Evolutionary conservation across 2,329 filamentous ascomycete genomes (phyloP).

Genomic region (Phaeosphaeria sp.): DNA sequence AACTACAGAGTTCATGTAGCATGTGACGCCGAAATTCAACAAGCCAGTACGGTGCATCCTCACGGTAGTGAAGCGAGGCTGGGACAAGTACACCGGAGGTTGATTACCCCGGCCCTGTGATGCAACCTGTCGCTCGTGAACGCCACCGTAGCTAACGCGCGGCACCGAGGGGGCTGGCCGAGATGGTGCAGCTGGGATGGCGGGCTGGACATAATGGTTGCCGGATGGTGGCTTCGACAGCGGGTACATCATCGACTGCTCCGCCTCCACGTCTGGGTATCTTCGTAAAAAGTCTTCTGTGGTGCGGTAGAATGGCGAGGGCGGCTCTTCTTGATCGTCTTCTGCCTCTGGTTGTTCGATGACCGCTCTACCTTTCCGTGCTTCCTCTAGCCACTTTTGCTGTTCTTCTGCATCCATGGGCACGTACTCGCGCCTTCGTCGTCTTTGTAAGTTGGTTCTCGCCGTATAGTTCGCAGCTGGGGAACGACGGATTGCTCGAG

Average conservation of each 20-base stretch:
- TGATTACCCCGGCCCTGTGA: conserved; percentile 44
- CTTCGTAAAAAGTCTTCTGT: conserved; percentile 85
- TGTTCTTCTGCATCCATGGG: conserved; percentile 84
- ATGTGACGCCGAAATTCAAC: conserved; percentile 80
- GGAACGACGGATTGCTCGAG: conserved; percentile 60
- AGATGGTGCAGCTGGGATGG: conserved; percentile 65
- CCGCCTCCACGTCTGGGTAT: conserved; percentile 72
- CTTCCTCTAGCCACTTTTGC: conserved; percentile 77
- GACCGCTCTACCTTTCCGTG: conserved; percentile 69
- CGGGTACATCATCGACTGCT: conserved; percentile 63
- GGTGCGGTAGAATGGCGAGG: conserved; percentile 62
- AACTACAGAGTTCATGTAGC: conserved; percentile 91
- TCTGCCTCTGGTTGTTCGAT: conserved; percentile 45
- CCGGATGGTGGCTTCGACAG: conserved; percentile 44
- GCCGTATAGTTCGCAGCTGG: conserved; percentile 60
- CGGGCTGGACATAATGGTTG: conserved; percentile 57
- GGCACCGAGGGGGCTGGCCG: conserved; percentile 66
- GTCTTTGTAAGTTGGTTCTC: conserved; percentile 62
- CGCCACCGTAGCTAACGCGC: conserved; percentile 78
- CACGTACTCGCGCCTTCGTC: conserved; percentile 66
- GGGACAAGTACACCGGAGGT: conserved; percentile 54
- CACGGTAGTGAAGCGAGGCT: conserved; percentile 52
- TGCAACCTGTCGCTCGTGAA: conserved; percentile 65
- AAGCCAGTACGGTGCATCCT: conserved; percentile 73
- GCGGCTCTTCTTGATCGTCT: conserved; percentile 35